Conservation (phyloP, 495 filamentous ascomycete genomes). For the Oleoguttula mirabilis region DNA sequence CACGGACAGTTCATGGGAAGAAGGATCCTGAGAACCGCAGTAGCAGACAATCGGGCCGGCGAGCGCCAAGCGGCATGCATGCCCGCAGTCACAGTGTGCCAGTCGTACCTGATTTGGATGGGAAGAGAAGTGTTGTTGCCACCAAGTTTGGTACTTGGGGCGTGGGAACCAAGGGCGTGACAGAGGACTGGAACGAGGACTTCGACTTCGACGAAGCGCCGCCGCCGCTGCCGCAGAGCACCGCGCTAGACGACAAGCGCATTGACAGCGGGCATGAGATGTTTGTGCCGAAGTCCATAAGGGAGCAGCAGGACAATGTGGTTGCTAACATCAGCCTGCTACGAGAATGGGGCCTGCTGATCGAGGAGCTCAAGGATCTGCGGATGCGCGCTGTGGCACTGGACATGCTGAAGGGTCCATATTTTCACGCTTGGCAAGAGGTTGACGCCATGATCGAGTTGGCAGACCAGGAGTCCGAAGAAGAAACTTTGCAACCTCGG, state of each 20-base stretch:
- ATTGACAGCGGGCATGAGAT: constrained; percentile 31
- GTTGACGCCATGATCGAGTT: constrained; percentile 36
- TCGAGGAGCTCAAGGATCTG: constrained; percentile 35
- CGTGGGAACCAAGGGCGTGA: constrained; percentile 60
- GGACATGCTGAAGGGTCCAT: constrained; percentile 22
- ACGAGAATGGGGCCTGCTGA: constrained; percentile 32
- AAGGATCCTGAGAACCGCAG: constrained; percentile 61
- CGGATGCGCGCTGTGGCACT: constrained; percentile 26
- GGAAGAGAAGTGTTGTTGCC: constrained; percentile 44
- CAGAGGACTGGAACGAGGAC: constrained; percentile 35
- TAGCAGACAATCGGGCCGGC: constrained; percentile 60
- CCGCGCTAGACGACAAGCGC: constrained; percentile 18
- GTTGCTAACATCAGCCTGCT: constrained; percentile 32
- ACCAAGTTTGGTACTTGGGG: constrained; percentile 87
- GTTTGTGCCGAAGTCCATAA: constrained; percentile 30
- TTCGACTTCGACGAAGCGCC: constrained; percentile 30
- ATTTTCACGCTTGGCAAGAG: constrained; percentile 28
- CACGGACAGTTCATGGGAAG: constrained; percentile 85
- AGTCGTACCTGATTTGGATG: constrained; percentile 54
- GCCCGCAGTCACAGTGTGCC: constrained; percentile 95
- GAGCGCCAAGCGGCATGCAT: constrained; percentile 64
- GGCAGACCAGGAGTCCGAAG: constrained; percentile 32
- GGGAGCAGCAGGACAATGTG: constrained; percentile 32
- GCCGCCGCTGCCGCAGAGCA: background rate
- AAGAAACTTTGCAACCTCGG: constrained; percentile 21